A percentile compares a stretch with the other conserved stretches of the same genome.
These are phyloP conservation scores for Metroxylon sagu DNA, from an alignment of 176 grass and related monocot genomes.

Conservation along the genomic window DNA sequence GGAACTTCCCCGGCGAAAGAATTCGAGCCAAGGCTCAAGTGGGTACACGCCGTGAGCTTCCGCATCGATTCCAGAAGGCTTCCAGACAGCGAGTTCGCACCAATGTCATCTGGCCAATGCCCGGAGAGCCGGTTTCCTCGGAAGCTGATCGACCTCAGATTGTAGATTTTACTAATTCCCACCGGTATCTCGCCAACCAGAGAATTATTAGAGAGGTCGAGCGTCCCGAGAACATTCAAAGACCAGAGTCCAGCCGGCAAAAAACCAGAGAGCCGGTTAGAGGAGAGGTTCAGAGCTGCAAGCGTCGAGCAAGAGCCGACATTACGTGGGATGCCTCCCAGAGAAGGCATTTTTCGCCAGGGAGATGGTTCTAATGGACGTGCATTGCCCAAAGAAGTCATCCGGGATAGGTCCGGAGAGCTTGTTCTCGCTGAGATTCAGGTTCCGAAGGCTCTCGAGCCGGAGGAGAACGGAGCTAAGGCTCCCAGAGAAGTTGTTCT, in stretches of 20 bases:
- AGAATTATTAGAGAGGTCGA: slow-evolving; percentile 71
- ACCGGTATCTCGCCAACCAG: slow-evolving; percentile 58
- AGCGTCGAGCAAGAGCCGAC: slow-evolving; percentile 69
- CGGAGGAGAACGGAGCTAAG: slow-evolving; percentile 48
- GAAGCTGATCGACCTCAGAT: slow-evolving; percentile 64
- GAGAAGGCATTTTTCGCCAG: slow-evolving; percentile 61
- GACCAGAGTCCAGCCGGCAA: slow-evolving; percentile 67
- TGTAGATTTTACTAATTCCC: slow-evolving; percentile 81
- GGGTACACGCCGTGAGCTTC: slow-evolving; percentile 73
- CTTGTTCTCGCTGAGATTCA: slow-evolving; percentile 72
- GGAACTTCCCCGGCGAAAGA: slow-evolving; percentile 58
- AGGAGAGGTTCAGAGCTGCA: slow-evolving; percentile 60
- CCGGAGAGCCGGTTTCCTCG: slow-evolving; percentile 57
- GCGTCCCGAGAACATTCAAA: slow-evolving; percentile 64
- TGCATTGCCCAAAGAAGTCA: slow-evolving; percentile 63
- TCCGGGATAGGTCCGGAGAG: slow-evolving; percentile 54
- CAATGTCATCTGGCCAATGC: slow-evolving; percentile 57
- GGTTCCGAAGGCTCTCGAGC: slow-evolving; percentile 47
- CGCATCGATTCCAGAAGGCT: slow-evolving; percentile 61
- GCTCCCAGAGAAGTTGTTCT: slow-evolving; percentile 76
- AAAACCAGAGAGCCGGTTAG: slow-evolving; percentile 53
- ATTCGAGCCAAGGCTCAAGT: slow-evolving; percentile 70
- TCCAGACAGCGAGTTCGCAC: slow-evolving; percentile 56
- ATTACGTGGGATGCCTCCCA: slow-evolving; percentile 40
- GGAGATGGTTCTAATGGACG: slow-evolving; percentile 65